A percentile compares a stretch with the other conserved stretches of the same genome.
phyloP scores from a whole-genome alignment of 164 flowering plant species.

The Nelumbo lutea region DNA sequence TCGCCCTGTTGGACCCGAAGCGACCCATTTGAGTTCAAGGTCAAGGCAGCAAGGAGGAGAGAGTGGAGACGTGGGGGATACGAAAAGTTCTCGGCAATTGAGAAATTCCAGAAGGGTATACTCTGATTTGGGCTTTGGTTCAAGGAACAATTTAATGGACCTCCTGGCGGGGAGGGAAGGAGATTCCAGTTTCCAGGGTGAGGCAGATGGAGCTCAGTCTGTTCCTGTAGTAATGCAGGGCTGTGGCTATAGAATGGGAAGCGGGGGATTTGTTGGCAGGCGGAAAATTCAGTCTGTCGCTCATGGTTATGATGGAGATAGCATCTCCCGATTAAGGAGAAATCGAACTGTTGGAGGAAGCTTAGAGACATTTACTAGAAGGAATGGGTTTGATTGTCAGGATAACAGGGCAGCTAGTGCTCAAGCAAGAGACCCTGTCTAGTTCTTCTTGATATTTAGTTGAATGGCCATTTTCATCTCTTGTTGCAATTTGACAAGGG shows the following conservation, averaged over 20 bases:
- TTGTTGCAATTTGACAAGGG: background rate
- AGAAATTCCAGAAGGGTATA: constrained; percentile 48
- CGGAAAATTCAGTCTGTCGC: constrained; percentile 16
- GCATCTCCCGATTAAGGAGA: constrained; percentile 15
- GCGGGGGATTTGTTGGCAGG: constrained; percentile 26
- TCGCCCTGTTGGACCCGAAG: constrained; percentile 40
- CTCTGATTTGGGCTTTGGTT: constrained; percentile 54
- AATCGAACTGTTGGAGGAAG: constrained; percentile 27
- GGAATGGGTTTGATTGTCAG: constrained; percentile 2
- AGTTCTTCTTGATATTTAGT: background rate
- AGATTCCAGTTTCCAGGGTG: constrained; percentile 24
- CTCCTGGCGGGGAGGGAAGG: constrained; percentile 53
- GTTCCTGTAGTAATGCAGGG: constrained; percentile 12
- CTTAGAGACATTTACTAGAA: constrained; percentile 13
- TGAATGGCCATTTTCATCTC: background rate
- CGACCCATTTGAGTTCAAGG: constrained; percentile 17
- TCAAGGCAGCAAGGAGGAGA: constrained; percentile 16
- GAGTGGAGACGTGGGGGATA: constrained; percentile 23
- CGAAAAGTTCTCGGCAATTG: constrained; percentile 14
- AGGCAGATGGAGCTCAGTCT: constrained; percentile 22
- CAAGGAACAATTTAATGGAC: constrained; percentile 66
- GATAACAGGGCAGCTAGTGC: constrained; percentile 12
- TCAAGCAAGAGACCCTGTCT: constrained; percentile 7
- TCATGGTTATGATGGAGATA: constrained; percentile 12
- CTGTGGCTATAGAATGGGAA: constrained; percentile 38